Conservation (phyloP, 2,329 filamentous ascomycete genomes). For the Annulohypoxylon truncatum region DNA sequence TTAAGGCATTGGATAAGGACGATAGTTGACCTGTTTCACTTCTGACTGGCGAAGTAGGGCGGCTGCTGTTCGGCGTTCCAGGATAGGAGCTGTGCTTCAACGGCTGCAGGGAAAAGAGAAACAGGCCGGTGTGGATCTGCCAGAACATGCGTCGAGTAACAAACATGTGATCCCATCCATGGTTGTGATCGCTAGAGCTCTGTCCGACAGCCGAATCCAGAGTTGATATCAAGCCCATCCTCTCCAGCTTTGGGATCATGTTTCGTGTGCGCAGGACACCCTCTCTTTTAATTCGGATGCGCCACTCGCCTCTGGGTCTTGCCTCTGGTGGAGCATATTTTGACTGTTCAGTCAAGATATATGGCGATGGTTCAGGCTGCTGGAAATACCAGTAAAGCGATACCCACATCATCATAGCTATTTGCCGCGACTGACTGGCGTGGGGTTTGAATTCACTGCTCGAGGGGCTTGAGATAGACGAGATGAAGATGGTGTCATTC, state of each 20-base stretch:
- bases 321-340: slow-evolving; percentile 74
- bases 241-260: slow-evolving; percentile 88
- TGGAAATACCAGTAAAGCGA: slow-evolving; percentile 98
- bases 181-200: slow-evolving; percentile 68
- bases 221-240: slow-evolving; percentile 86
- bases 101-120: slow-evolving; percentile 85
- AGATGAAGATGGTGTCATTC: slow-evolving; percentile 88
- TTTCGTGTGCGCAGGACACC: slow-evolving; percentile 89
- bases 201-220: slow-evolving; percentile 80
- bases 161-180: slow-evolving; percentile 84
- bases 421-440: slow-evolving; percentile 84
- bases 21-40: slow-evolving; percentile 49
- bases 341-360: slow-evolving; percentile 71
- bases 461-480: slow-evolving; percentile 87
- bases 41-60: slow-evolving; percentile 63
- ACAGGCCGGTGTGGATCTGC: slow-evolving; percentile 89
- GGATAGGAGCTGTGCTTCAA: slow-evolving; percentile 56
- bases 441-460: slow-evolving; percentile 82
- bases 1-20: slow-evolving; percentile 43
- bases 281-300: slow-evolving; percentile 83
- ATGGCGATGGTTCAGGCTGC: slow-evolving; percentile 76
- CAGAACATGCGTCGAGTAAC: slow-evolving; percentile 85
- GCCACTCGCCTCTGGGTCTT: slow-evolving; percentile 86
- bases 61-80: slow-evolving; percentile 64
- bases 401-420: slow-evolving; percentile 97